Base-by-base conservation (phyloP, 2,329 filamentous ascomycete species). In the Fusarium graminum region DNA sequence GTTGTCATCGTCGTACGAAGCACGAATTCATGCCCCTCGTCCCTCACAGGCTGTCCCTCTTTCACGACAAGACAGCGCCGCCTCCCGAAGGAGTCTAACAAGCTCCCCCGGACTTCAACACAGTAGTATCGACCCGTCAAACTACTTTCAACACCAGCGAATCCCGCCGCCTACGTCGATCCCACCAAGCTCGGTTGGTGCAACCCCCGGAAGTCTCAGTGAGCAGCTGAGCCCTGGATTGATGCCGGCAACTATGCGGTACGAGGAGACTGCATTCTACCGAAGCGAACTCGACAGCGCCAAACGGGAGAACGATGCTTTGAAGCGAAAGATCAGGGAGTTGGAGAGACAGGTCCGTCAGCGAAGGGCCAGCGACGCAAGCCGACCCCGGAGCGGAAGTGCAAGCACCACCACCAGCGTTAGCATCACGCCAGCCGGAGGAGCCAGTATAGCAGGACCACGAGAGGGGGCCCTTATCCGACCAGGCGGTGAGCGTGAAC, bases 211-310 rank as follows among this genome's bases (percentile, higher is more conserved):
- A 22, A 77, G 77, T 30, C 19, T 69, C 38, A 70, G 74, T 46
- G 78, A 80, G 34, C 77, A 85, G 69, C 74, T 84, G 25, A 87
- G 85, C 12, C 85, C 86, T 0, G 81, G 83, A 4, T 75, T 88
- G 26, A 77, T 90, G 66, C 82, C 84, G 4, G 86, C 82, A 4
- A 89, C 87, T 0, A 75, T 81, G 12, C 82, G 88, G 13, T 89
- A 88, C 72, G 88, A 90, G 67, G 88, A 90, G 75, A 86, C 86
- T 1, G 84, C 83, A 0, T 84, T 83, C 59, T 87, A 86, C 69
- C 81, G 87, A 6, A 80, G 82, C 36, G 88, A 90, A 72, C 78
- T 90, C 0, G 88, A 90, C 25, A 77, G 71, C 7, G 85, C 86
- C 38, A 90, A 88, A 77, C 80, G 82, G 44, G 88, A 91, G 76